These are phyloP conservation scores for Yamadazyma ubonensis DNA, from an alignment of 805 yeast species.

Conservation along the genomic window DNA sequence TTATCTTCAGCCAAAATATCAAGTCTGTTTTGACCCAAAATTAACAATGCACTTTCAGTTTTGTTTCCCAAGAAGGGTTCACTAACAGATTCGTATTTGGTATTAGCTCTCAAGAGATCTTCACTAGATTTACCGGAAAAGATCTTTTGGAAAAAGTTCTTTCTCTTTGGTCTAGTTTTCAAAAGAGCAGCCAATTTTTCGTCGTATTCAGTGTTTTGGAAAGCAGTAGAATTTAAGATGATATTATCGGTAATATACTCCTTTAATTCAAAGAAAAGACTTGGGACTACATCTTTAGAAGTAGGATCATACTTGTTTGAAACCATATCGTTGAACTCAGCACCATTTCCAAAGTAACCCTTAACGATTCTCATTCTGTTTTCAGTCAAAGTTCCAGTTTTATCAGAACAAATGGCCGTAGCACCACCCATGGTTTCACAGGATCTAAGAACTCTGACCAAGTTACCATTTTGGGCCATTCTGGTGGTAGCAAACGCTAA, in stretches of 20 bases:
- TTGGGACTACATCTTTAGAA: slow-evolving; percentile 24
- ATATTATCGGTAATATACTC: slow-evolving; percentile 52
- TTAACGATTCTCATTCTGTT: slow-evolving; percentile 88
- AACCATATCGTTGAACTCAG: slow-evolving; percentile 52
- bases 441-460: slow-evolving; percentile 88
- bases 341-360: slow-evolving; percentile 58
- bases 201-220: slow-evolving; percentile 59
- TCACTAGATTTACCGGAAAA: slow-evolving; percentile 16
- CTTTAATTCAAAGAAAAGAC: slow-evolving; percentile 23
- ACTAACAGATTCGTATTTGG: slow-evolving; percentile 19
- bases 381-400: slow-evolving; percentile 95
- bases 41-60: slow-evolving; percentile 86
- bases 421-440: slow-evolving; percentile 99
- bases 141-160: slow-evolving; percentile 28
- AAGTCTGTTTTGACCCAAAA: slow-evolving; percentile 60
- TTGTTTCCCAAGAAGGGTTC: slow-evolving; percentile 87
- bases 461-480: slow-evolving; percentile 94
- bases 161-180: slow-evolving; percentile 28
- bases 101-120: slow-evolving; percentile 13
- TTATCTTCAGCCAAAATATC: slow-evolving; percentile 40
- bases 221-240: slow-evolving; percentile 83
- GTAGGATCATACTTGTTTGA: slow-evolving; percentile 19
- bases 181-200: slow-evolving; percentile 28
- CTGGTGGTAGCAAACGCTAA: slow-evolving; percentile 97
- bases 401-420: slow-evolving; percentile 94